Conservation (phyloP, 805 yeast species). For the Lipomyces starkeyi region DNA sequence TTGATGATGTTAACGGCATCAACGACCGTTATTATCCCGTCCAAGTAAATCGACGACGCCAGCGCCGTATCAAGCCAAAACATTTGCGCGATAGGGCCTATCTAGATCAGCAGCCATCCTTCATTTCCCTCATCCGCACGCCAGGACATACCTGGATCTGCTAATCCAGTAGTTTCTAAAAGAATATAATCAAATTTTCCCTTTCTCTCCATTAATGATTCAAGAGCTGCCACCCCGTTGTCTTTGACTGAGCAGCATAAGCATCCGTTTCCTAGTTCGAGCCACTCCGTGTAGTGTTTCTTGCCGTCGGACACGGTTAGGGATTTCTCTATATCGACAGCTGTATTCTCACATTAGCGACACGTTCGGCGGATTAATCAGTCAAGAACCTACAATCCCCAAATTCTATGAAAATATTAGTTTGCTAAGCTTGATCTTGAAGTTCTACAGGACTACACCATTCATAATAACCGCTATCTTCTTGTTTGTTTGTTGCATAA, state of each 20-base stretch:
- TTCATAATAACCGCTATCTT: slow-evolving; percentile 88
- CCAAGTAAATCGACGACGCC: slow-evolving; percentile 81
- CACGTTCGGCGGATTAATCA: background rate
- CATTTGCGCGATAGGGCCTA: slow-evolving; percentile 85
- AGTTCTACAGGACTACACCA: slow-evolving; percentile 47
- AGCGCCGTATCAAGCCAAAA: slow-evolving; percentile 96
- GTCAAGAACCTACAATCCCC: slow-evolving; percentile 40
- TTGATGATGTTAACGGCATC: slow-evolving; percentile 66
- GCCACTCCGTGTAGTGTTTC: slow-evolving; percentile 83
- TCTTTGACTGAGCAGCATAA: slow-evolving; percentile 95
- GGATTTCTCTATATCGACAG: slow-evolving; percentile 86
- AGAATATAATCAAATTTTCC: slow-evolving; percentile 87
- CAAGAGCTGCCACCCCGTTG: slow-evolving; percentile 93
- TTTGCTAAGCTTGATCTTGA: no score
- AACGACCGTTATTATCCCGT: slow-evolving; percentile 87
- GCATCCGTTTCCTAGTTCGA: slow-evolving; percentile 96
- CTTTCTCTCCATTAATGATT: slow-evolving; percentile 73
- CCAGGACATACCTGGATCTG: slow-evolving; percentile 74
- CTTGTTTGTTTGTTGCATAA: slow-evolving; percentile 71
- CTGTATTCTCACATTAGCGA: slow-evolving; percentile 52
- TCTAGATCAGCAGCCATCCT: background rate
- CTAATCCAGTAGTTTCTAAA: slow-evolving; percentile 93
- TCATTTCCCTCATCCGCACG: background rate
- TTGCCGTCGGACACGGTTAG: slow-evolving; percentile 68
- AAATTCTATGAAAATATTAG: slow-evolving; percentile 36